phyloP scores from a whole-genome alignment of 805 yeast species.

The Vanderwaltozyma polyspora region DNA sequence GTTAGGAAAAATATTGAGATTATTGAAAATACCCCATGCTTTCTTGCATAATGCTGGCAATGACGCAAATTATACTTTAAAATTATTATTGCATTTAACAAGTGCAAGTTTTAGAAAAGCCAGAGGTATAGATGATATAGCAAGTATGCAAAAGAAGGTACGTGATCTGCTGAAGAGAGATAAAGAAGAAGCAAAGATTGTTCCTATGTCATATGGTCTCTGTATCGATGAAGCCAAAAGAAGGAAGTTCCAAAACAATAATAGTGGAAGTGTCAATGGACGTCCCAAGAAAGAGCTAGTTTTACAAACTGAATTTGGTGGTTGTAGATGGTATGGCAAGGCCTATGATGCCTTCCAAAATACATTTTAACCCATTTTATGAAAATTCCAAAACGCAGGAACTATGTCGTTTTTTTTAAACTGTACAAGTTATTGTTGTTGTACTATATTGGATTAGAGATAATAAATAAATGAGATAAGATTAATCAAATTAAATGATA shows the following conservation, averaged over 20 bases:
- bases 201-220: slow-evolving; percentile 19
- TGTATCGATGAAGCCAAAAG: slow-evolving; percentile 5
- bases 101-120: slow-evolving; percentile 28
- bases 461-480: too few relatives aligned
- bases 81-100: slow-evolving; percentile 36
- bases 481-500: too few relatives aligned
- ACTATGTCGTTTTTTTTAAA: too few relatives aligned
- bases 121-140: slow-evolving; percentile 16
- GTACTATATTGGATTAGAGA: too few relatives aligned
- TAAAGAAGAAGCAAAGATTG: slow-evolving; percentile 11
- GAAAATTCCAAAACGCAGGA: not conserved
- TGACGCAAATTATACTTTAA: slow-evolving; percentile 52
- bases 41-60: slow-evolving; percentile 61
- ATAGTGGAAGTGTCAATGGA: slow-evolving; percentile 1
- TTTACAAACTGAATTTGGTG: slow-evolving; percentile 21
- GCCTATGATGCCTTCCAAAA: slow-evolving; percentile 12
- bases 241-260: not conserved
- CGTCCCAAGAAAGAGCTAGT: slow-evolving; percentile 8
- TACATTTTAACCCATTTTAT: not conserved
- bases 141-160: slow-evolving; percentile 9
- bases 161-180: slow-evolving; percentile 14
- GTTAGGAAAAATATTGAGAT: slow-evolving; percentile 37
- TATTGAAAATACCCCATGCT: slow-evolving; percentile 43
- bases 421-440: too few relatives aligned
- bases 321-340: slow-evolving; percentile 13